Evolutionary conservation across 1,139 yeast genomes (phyloP).

Genomic region (Pneumocystis oryctolagi): DNA sequence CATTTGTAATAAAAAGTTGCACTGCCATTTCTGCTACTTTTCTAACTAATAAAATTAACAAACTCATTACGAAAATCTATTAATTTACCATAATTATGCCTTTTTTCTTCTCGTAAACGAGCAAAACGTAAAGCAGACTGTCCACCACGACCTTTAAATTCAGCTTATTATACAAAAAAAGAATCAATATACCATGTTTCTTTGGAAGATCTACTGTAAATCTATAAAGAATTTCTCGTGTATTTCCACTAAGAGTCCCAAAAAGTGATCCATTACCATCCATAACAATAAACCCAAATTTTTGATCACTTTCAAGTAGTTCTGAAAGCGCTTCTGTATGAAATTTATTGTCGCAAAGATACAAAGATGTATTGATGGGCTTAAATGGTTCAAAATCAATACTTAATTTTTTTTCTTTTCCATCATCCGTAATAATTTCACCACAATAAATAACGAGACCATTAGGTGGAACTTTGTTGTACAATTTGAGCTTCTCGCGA

Average conservation of each 20-base stretch:
- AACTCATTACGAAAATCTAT: background rate
- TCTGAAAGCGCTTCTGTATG: slow-evolving; percentile 95
- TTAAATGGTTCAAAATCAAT: slow-evolving; percentile 95
- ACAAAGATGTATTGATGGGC: slow-evolving; percentile 91
- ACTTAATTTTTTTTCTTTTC: slow-evolving; percentile 88
- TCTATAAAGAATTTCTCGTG: slow-evolving; percentile 88
- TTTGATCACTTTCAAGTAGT: slow-evolving; percentile 83
- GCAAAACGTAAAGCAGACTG: slow-evolving; percentile 98
- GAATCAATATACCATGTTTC: slow-evolving; percentile 51
- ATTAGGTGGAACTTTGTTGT: slow-evolving; percentile 77
- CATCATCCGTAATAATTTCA: slow-evolving; percentile 92
- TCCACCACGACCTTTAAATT: slow-evolving; percentile 72
- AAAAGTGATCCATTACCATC: slow-evolving; percentile 97
- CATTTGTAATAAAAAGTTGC: slow-evolving; percentile 82
- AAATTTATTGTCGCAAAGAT: slow-evolving; percentile 92
- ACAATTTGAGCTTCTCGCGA: slow-evolving; percentile 85
- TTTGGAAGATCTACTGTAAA: slow-evolving; percentile 95
- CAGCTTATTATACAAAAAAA: background rate
- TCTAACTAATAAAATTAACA: slow-evolving; percentile 31
- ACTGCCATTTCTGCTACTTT: slow-evolving; percentile 98
- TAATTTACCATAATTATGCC: slow-evolving; percentile 68
- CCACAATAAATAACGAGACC: slow-evolving; percentile 96
- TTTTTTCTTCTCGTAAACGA: slow-evolving; percentile 95
- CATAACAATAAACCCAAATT: slow-evolving; percentile 94
- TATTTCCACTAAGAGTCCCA: slow-evolving; percentile 93